Percentiles rank a stretch among this genome's conserved stretches.
phyloP scores from a whole-genome alignment of 257 asterid species.

The Fraxinus anomala region DNA sequence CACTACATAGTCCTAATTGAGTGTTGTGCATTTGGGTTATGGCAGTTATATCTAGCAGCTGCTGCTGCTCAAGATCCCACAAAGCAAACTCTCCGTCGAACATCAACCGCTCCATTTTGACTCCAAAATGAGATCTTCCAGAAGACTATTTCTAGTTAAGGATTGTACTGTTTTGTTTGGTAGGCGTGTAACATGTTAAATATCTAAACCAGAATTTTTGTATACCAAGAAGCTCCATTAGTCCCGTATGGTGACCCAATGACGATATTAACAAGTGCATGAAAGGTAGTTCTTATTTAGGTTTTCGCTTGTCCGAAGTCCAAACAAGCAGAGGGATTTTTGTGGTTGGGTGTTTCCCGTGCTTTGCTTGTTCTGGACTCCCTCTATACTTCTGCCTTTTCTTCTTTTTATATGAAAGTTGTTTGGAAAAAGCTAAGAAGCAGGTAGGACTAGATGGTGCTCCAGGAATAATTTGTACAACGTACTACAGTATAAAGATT shows the following conservation, averaged over 20 bases:
- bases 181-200: too few relatives aligned
- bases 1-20: too few relatives aligned
- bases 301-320: too few relatives aligned
- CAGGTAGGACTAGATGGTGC: neutral
- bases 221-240: too few relatives aligned
- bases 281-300: too few relatives aligned
- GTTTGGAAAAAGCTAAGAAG: neutral
- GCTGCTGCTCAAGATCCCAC: constrained; percentile 24
- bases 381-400: neutral
- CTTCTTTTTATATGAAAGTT: neutral
- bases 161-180: neutral
- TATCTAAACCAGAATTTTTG: too few relatives aligned
- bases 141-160: neutral
- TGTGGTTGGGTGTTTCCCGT: neutral
- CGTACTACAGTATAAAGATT: neutral
- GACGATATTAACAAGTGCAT: too few relatives aligned
- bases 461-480: neutral
- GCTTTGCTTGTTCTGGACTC: neutral
- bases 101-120: constrained; percentile 39
- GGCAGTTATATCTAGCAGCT: constrained; percentile 33
- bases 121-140: neutral
- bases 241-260: too few relatives aligned
- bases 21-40: neutral
- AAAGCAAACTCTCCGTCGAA: constrained; percentile 30
- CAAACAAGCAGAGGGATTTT: too few relatives aligned